Conservation (phyloP, 2,329 filamentous ascomycete species). For the Xylaria sp. region DNA sequence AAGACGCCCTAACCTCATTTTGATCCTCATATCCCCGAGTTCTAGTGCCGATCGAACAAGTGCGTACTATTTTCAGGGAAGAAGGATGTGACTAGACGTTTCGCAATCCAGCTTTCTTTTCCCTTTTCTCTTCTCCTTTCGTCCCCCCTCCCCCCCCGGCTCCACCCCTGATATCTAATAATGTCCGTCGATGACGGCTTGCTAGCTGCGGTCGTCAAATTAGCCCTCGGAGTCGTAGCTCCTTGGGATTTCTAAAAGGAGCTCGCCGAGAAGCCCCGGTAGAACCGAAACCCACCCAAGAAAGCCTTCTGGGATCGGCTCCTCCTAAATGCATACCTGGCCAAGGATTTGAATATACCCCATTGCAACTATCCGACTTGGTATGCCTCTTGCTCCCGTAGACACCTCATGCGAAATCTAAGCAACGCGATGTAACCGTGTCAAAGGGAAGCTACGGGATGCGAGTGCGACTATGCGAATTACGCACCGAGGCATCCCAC, state of each 20-base stretch:
- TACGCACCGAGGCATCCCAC: conserved; percentile 3
- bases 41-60: neutral
- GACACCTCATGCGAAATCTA: neutral
- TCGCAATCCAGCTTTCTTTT: conserved; percentile 8
- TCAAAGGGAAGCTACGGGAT: conserved; percentile 4
- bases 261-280: neutral
- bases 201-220: neutral
- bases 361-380: conserved; percentile 6
- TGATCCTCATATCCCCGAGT: neutral
- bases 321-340: conserved; percentile 1
- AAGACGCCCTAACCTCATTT: neutral
- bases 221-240: neutral
- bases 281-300: conserved; percentile 1
- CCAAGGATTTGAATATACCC: conserved; percentile 7
- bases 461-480: conserved; percentile 15
- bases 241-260: conserved; percentile 3
- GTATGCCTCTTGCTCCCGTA: neutral
- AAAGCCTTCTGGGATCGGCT: neutral
- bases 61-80: conserved; percentile 4
- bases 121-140: neutral
- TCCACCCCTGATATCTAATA: conserved; percentile 2
- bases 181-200: neutral
- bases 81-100: conserved; percentile 13
- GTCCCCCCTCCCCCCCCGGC: neutral
- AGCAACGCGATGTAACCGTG: conserved; percentile 1